Evolutionary conservation across 768 basidiomycete species (phyloP).

Genomic region (Clathrus columnatus): DNA sequence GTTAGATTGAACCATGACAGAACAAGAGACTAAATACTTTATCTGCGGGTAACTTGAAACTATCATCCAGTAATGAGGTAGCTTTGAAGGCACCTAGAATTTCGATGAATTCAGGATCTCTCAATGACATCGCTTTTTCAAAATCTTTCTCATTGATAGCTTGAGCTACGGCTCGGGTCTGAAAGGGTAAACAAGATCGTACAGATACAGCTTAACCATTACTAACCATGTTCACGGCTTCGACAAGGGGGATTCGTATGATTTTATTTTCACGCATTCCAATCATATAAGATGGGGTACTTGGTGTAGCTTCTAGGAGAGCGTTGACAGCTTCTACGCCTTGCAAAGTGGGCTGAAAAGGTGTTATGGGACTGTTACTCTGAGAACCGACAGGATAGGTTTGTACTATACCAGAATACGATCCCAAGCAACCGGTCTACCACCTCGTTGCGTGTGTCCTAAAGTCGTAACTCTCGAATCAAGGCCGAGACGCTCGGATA

Average conservation of each 20-base stretch:
- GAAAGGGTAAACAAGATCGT: not conserved
- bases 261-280: conserved; percentile 95
- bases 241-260: conserved; percentile 80
- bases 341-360: conserved; percentile 84
- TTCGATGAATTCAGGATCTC: conserved; percentile 89
- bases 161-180: conserved; percentile 81
- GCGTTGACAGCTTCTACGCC: conserved; percentile 90
- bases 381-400: not conserved
- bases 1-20: not conserved
- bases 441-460: conserved; percentile 95
- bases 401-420: conserved; percentile 65
- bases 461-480: conserved; percentile 96
- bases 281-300: conserved; percentile 96
- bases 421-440: conserved; percentile 87
- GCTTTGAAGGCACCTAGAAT: conserved; percentile 77
- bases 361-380: conserved; percentile 7
- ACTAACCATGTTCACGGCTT: conserved; percentile 80
- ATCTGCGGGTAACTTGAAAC: conserved; percentile 40
- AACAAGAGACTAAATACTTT: conserved; percentile 29
- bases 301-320: conserved; percentile 74
- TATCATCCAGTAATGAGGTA: conserved; percentile 54
- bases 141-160: conserved; percentile 83
- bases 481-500: conserved; percentile 77
- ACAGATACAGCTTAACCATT: not conserved
- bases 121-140: conserved; percentile 72